Conservation (phyloP, 345 rosid species). For the Boechera divaricarpa region DNA sequence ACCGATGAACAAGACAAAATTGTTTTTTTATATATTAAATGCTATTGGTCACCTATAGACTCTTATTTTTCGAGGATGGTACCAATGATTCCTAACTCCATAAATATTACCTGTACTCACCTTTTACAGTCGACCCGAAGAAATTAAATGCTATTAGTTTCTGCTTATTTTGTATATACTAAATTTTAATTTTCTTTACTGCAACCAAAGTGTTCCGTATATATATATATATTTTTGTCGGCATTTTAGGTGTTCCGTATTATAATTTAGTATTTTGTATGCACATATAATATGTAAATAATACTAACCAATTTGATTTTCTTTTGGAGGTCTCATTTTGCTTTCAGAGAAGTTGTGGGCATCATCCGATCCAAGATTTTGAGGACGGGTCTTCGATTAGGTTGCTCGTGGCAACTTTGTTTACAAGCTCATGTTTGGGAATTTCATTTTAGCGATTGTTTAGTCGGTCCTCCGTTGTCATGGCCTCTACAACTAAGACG, state of each 20-base stretch:
- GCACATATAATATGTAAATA: neutral
- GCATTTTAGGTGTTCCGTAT: neutral
- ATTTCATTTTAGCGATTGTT: no score
- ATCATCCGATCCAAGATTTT: no score
- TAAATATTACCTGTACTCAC: slow-evolving; percentile 13
- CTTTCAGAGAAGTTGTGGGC: no score
- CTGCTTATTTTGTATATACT: neutral
- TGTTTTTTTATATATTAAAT: neutral
- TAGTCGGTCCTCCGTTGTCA: no score
- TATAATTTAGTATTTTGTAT: neutral
- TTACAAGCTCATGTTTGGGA: no score
- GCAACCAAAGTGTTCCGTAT: neutral
- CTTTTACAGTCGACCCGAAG: slow-evolving; percentile 25
- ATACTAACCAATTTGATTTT: neutral
- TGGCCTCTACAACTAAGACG: no score
- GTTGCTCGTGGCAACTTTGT: no score
- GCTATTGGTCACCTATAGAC: slow-evolving; percentile 26
- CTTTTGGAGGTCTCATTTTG: no score
- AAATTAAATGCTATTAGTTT: slow-evolving; percentile 11
- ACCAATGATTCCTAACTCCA: slow-evolving; percentile 35
- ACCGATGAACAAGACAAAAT: neutral
- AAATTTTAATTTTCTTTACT: neutral
- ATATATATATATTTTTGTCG: neutral
- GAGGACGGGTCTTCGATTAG: no score
- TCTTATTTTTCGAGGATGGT: slow-evolving; percentile 34